Evolutionary conservation across 2,329 filamentous ascomycete genomes (phyloP).

Genomic region (Botryotinia globosa): DNA sequence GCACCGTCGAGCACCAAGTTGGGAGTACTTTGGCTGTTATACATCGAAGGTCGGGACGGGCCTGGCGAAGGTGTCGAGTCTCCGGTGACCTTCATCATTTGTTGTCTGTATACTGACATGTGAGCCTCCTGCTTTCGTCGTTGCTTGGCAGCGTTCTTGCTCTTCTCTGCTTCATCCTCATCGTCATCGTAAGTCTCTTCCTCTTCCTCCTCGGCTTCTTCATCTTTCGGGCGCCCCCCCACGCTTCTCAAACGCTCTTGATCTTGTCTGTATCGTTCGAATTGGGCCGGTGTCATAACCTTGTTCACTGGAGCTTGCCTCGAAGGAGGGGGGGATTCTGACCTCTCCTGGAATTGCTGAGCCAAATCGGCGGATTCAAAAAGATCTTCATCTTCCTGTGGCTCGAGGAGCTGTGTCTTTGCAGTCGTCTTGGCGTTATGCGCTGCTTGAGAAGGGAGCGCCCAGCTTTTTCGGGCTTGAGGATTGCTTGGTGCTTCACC

Average conservation of each 20-base stretch:
- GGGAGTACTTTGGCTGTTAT: conserved; percentile 59
- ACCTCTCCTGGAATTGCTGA: conserved; percentile 32
- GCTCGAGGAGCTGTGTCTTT: conserved; percentile 32
- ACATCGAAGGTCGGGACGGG: conserved; percentile 50
- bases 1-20: conserved; percentile 47
- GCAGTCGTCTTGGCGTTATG: conserved; percentile 28
- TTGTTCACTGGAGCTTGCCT: conserved; percentile 57
- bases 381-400: conserved; percentile 35
- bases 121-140: conserved; percentile 86
- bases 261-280: conserved; percentile 76
- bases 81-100: conserved; percentile 95
- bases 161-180: conserved; percentile 76
- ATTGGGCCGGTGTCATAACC: conserved; percentile 87
- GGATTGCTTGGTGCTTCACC: conserved; percentile 29
- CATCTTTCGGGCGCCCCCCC: conserved; percentile 46
- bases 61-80: conserved; percentile 53
- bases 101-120: conserved; percentile 83
- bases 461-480: conserved; percentile 35
- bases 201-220: conserved; percentile 59
- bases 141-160: conserved; percentile 69
- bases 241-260: conserved; percentile 58
- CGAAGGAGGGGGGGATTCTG: conserved; percentile 22
- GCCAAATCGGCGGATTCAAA: conserved; percentile 33
- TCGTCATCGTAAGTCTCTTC: conserved; percentile 68
- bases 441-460: conserved; percentile 25